Conservation (phyloP, 2,329 filamentous ascomycete species). For the Uncinocarpus reesii region DNA sequence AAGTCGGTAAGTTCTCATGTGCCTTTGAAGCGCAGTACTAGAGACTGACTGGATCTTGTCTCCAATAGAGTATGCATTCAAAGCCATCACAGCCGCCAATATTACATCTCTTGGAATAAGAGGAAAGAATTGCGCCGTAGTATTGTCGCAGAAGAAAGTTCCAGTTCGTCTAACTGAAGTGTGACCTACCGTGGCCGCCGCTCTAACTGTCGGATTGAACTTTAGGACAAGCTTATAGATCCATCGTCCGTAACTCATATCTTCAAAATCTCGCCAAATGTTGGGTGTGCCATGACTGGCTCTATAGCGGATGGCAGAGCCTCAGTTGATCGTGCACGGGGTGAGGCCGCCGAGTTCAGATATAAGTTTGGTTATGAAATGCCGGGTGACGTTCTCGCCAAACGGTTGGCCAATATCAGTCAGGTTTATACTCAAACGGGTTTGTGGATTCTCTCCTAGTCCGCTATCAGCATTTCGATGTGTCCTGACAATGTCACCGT, state of each 20-base stretch:
- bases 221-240: conserved; percentile 96
- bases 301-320: conserved; percentile 96
- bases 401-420: conserved; percentile 96
- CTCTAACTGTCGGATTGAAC: neutral
- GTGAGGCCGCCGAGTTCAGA: conserved; percentile 92
- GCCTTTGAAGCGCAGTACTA: neutral
- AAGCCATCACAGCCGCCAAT: conserved; percentile 97
- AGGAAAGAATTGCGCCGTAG: conserved; percentile 93
- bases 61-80: conserved; percentile 92
- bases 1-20: conserved; percentile 71
- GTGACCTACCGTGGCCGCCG: neutral
- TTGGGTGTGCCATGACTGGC: conserved; percentile 96
- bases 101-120: conserved; percentile 95
- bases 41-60: conserved; percentile 24
- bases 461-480: conserved; percentile 3
- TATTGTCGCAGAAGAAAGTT: conserved; percentile 98
- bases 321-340: conserved; percentile 82
- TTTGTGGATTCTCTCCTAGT: conserved; percentile 38
- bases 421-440: conserved; percentile 97
- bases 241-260: conserved; percentile 93
- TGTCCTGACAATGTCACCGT: neutral
- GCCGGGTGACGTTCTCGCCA: conserved; percentile 93
- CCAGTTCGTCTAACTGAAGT: conserved; percentile 54
- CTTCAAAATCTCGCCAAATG: conserved; percentile 90
- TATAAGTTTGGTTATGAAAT: conserved; percentile 99